Base-by-base conservation (phyloP, 805 yeast species). In the Candida hungchunana region DNA sequence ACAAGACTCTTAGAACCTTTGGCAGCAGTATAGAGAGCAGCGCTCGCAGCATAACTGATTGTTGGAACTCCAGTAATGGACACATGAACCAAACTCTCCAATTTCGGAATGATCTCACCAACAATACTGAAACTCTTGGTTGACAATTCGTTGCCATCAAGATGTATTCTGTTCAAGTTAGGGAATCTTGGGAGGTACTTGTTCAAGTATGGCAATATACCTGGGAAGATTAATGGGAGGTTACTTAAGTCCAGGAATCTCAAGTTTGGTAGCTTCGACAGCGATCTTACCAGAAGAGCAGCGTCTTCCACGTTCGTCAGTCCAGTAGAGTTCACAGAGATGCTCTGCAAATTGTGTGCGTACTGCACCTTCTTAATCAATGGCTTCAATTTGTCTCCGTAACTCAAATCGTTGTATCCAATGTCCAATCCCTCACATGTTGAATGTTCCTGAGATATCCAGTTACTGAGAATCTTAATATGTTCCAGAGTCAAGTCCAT, bases 231-330 rank as follows among this genome's bases (percentile, higher is more conserved):
- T 29, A 67, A 67, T 14, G 79, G 73, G 52, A 86, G 75, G 43
- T 77, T 75, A 34, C 93, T 81, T 36, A 89, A 55, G 56, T 89
- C 97, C 40, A 89, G 63, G 50, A 81, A 85, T 46, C 75, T 73
- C 44, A 89, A 66, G 30, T 69, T 63, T 15, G 82, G 80, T 20
- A 79, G 56, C 38, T 63, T 69, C 18, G 83, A 64, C 17, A 79
- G 50, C 10, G 71, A 47, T 38, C 71, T 64, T 38, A 79, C 69
- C 40, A 81, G 49, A 35, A 59, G 38, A 26, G 74, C 66, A 36
- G 71, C 64, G 41, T 73, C 79, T 19, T 73, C 69, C 29, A 68
- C 69, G 47, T 75, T 73, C 10, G 67, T 49, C 14, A 82, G 59
- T 45, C 73, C 73, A 8, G 90, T 77, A 18, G 82, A 68, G 54